Conservation (phyloP, 768 basidiomycete species). For the Tylopilus rubrobrunneus region DNA sequence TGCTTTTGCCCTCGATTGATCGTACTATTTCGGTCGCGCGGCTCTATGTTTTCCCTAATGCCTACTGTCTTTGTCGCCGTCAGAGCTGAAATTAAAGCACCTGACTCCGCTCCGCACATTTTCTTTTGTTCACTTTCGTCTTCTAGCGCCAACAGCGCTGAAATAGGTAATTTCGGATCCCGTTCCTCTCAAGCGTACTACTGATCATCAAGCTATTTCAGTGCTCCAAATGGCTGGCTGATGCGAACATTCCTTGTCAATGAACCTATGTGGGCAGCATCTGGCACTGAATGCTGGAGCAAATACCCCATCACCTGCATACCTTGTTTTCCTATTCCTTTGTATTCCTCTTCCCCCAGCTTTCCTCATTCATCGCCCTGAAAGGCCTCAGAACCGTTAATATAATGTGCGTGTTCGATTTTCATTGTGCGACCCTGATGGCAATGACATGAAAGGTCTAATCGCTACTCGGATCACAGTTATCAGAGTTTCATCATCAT, state of each 20-base stretch:
- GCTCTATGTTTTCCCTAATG: no score
- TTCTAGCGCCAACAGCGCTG: not conserved
- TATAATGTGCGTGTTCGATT: not conserved
- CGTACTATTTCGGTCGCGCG: no score
- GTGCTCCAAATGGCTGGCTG: not conserved
- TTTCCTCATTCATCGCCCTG: no score
- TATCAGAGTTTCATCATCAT: conserved; percentile 20
- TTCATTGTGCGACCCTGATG: conserved; percentile 12
- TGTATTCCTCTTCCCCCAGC: no score
- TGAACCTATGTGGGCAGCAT: no score
- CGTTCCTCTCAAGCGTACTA: not conserved
- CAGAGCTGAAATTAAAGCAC: not conserved
- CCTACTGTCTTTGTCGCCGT: not conserved
- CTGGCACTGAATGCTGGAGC: no score
- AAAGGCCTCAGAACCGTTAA: not conserved
- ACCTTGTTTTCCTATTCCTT: no score
- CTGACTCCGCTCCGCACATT: not conserved
- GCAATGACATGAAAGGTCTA: not conserved
- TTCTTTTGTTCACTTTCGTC: not conserved
- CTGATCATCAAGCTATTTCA: not conserved
- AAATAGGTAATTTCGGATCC: not conserved
- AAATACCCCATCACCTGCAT: no score
- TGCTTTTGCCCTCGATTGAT: no score
- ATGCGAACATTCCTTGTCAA: no score
- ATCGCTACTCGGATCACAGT: conserved; percentile 9